phyloP scores from a whole-genome alignment of 2,329 filamentous ascomycete species.

The Grosmannia serpens region DNA sequence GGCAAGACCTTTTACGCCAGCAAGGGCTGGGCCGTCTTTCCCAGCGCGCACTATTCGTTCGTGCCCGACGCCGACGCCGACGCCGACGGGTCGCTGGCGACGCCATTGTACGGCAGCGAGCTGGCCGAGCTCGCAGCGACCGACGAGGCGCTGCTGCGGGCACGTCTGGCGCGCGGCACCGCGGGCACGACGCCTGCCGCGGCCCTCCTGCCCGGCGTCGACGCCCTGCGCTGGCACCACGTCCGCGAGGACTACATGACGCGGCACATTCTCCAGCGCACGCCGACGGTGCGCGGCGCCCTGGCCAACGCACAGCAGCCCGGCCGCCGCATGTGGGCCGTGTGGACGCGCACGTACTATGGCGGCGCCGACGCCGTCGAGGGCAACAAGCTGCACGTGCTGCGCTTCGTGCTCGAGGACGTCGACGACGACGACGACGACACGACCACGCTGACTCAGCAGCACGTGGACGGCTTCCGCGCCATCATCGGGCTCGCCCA shows the following conservation, averaged over 20 bases:
- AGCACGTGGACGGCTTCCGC: constrained; percentile 40
- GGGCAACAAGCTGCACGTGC: constrained; percentile 57
- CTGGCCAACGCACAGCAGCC: constrained; percentile 23
- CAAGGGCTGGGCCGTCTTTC: constrained; percentile 65
- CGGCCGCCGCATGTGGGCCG: constrained; percentile 56
- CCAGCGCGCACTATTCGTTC: constrained; percentile 61
- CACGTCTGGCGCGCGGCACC: constrained; percentile 28
- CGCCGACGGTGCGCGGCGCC: constrained; percentile 57
- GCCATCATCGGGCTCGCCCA: constrained; percentile 57
- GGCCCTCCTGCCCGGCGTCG: constrained; percentile 56
- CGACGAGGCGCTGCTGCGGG: constrained; percentile 52
- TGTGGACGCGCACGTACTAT: constrained; percentile 60
- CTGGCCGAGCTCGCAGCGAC: constrained; percentile 48
- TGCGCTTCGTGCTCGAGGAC: constrained; percentile 58
- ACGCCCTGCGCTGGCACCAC: constrained; percentile 65
- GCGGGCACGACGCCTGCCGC: constrained; percentile 5
- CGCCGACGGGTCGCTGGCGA: constrained; percentile 15
- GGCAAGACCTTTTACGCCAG: constrained; percentile 71
- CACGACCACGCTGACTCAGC: not conserved
- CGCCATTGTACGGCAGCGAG: constrained; percentile 45
- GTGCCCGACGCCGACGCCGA: constrained; percentile 20
- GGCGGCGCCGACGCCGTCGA: constrained; percentile 37
- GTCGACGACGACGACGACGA: constrained; percentile 30
- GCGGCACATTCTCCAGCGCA: constrained; percentile 44
- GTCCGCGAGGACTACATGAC: constrained; percentile 71